Base-by-base conservation (phyloP, 352 stramenopile genomes). In the Phytophthora fragariaefolia region DNA sequence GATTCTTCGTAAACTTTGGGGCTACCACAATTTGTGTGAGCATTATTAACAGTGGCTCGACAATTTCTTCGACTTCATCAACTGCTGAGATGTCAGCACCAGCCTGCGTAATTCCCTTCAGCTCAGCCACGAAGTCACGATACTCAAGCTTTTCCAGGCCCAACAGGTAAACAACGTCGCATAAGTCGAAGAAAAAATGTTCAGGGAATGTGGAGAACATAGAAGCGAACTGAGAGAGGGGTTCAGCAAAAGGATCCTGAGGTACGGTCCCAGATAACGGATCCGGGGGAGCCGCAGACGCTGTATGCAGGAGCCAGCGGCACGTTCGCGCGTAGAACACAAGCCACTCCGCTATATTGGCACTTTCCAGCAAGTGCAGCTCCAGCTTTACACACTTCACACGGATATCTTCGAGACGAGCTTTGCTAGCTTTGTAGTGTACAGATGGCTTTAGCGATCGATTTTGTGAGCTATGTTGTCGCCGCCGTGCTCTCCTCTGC, bases 141-240 rank as follows among this genome's bases (percentile, higher is more conserved):
- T 80, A 77, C 23, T 61, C 52, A 26, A 77, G 10, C 34, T 58
- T 66, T 22, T 92, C 79, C 7, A 90, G 63, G 6, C 75, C 79
- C 32, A 92, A 69, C 18, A 90, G 58, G 48, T 82, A 79, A 5
- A 88, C 70, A 23, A 84, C 77, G 24, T 90, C 74, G 45, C 83
- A 92, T 28, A 92, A 17, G 54, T 92, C 83, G n/a, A 89, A 80
- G 55, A 92, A 89, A 40, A 91, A 90, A 61, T 91, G 82, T 34
- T 92, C 80, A 1, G 83, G 83, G 47, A 92, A 90, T 6, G 55
- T 62, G 23, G 75, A 78, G 50, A 92, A 88, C 12, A 71, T 64
- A 18, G 63, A 57, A 20, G 79, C 80, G 13, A 85, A 81, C 5
- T 83, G 66, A 6, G 76, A 77, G 20, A 90, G 45, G 1, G 86